These are phyloP conservation scores for Eucalyptus caleyi DNA, from an alignment of 345 rosid genomes.

Conservation along the genomic window DNA sequence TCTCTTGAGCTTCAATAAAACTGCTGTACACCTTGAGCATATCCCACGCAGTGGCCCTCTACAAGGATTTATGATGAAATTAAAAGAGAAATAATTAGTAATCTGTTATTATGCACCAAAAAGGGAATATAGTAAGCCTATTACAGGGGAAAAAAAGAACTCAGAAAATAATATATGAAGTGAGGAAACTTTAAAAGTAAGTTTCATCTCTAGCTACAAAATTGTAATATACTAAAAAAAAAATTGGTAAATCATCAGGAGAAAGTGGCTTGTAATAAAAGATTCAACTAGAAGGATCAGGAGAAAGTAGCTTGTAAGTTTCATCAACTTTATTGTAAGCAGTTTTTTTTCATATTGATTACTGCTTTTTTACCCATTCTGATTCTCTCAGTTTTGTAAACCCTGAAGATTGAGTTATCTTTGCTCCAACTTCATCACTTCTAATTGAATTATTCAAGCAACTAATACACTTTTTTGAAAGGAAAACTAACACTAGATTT, in stretches of 20 bases:
- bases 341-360: background rate
- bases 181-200: background rate
- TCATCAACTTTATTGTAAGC: background rate
- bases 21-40: conserved; percentile 84
- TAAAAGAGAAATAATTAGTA: background rate
- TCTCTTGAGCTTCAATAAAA: conserved; percentile 70
- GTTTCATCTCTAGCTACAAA: background rate
- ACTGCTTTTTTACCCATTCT: background rate
- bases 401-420: background rate
- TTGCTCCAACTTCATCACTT: background rate
- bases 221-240: background rate
- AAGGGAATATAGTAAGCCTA: background rate
- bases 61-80: background rate
- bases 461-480: background rate
- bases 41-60: conserved; percentile 94
- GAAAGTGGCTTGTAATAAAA: background rate
- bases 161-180: background rate
- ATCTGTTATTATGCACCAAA: background rate
- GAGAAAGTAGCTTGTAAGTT: background rate
- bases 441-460: background rate
- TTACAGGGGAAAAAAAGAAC: background rate
- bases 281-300: background rate
- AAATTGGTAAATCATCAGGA: background rate
- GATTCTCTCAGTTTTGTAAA: background rate
- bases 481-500: background rate